A percentile compares a stretch with the other conserved stretches of the same genome.
These are phyloP conservation scores for Cyclanthera cordifolia DNA, from an alignment of 306 rosid genomes.

Conservation along the genomic window DNA sequence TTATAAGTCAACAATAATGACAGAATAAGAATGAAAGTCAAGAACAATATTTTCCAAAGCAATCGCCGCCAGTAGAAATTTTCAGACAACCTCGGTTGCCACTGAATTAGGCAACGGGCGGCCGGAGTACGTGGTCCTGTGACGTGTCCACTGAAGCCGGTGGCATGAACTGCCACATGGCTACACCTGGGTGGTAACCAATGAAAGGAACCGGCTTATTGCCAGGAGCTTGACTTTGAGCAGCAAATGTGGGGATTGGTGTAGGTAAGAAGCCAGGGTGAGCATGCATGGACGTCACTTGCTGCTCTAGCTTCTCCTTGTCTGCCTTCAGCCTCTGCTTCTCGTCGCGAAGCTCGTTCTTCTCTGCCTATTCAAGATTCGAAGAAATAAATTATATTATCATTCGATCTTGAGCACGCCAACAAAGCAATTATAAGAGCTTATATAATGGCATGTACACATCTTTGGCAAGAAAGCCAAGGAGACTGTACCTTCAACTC, in stretches of 20 bases:
- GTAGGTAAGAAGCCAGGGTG: conserved; percentile 76
- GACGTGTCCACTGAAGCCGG: conserved; percentile 91
- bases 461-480: not conserved
- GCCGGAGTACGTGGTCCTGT: conserved; percentile 94
- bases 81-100: conserved; percentile 1
- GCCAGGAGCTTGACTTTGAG: conserved; percentile 77
- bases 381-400: not conserved
- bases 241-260: conserved; percentile 70
- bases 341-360: conserved; percentile 89
- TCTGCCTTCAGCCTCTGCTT: conserved; percentile 84
- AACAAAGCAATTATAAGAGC: no score
- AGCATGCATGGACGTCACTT: conserved; percentile 53
- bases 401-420: not conserved
- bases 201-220: conserved; percentile 80
- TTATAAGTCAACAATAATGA: not conserved
- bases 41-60: not conserved
- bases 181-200: conserved; percentile 85
- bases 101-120: conserved; percentile 79
- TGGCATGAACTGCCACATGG: conserved; percentile 99
- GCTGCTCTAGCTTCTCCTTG: conserved; percentile 83
- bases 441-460: not conserved
- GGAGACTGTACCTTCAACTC: conserved; percentile 62
- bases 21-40: conserved; percentile 17
- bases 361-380: conserved; percentile 41
- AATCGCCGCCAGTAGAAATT: not conserved